Evolutionary conservation across 148 eudicot genomes (phyloP).

Genomic region (Rhododendron vialii): DNA sequence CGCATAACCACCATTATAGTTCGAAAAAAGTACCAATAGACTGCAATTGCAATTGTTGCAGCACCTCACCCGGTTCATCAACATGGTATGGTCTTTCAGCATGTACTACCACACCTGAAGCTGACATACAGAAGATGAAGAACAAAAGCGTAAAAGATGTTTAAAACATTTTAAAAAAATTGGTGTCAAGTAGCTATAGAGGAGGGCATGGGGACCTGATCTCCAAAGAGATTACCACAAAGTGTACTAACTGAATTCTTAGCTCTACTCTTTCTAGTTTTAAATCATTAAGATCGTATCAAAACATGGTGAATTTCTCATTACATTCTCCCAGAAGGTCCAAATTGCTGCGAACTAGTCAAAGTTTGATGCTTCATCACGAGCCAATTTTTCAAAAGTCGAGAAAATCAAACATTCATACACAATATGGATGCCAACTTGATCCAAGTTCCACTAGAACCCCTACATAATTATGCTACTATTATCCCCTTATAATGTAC

Average conservation of each 20-base stretch:
- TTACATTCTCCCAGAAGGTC: background rate
- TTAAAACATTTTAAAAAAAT: background rate
- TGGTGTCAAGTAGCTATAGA: background rate
- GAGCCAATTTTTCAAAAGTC: background rate
- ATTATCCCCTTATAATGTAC: background rate
- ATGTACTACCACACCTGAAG: constrained; percentile 11
- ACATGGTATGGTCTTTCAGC: constrained; percentile 42
- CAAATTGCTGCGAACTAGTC: background rate
- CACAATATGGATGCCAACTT: background rate
- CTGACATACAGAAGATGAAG: background rate
- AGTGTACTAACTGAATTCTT: background rate
- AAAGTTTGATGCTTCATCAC: background rate
- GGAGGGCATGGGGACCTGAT: background rate
- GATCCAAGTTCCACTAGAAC: constrained; percentile 1
- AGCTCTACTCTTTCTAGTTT: background rate
- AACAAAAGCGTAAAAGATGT: background rate
- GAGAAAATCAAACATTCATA: background rate
- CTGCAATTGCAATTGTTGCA: constrained; percentile 52
- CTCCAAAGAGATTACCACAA: background rate
- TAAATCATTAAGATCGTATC: background rate
- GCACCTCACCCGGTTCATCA: constrained; percentile 44
- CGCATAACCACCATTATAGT: background rate
- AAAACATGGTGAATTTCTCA: background rate
- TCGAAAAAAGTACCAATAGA: constrained; percentile 43
- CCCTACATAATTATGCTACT: background rate